Evolutionary conservation across 2,329 filamentous ascomycete genomes (phyloP).

Genomic region (Blastomyces silverae): DNA sequence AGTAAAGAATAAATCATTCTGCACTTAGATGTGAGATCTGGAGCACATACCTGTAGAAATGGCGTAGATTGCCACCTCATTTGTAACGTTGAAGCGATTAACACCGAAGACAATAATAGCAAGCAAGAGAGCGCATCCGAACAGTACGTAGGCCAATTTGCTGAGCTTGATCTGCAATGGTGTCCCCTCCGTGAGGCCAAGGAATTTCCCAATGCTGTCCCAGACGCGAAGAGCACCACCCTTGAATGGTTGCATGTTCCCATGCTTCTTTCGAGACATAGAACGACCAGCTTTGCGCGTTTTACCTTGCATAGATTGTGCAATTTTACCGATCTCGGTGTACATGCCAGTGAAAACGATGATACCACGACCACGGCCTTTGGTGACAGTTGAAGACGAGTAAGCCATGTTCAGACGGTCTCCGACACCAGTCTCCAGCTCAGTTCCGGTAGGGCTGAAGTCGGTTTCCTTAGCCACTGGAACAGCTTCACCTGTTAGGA

Average conservation of each 20-base stretch:
- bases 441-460: slow-evolving; percentile 25
- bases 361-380: slow-evolving; percentile 53
- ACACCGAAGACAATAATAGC: slow-evolving; percentile 58
- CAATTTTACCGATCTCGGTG: slow-evolving; percentile 57
- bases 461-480: slow-evolving; percentile 50
- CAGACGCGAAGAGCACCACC: slow-evolving; percentile 45
- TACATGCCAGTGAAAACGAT: slow-evolving; percentile 55
- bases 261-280: slow-evolving; percentile 44
- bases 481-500: slow-evolving; percentile 56
- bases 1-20: neutral
- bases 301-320: slow-evolving; percentile 51
- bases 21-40: neutral
- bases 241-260: slow-evolving; percentile 43
- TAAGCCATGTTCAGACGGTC: slow-evolving; percentile 57
- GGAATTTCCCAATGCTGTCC: slow-evolving; percentile 49
- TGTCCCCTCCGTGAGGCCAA: slow-evolving; percentile 63
- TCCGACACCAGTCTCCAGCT: slow-evolving; percentile 43
- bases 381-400: slow-evolving; percentile 54
- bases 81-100: slow-evolving; percentile 50
- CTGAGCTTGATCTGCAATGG: slow-evolving; percentile 78
- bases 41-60: slow-evolving; percentile 44
- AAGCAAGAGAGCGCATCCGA: slow-evolving; percentile 60
- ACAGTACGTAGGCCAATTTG: slow-evolving; percentile 75
- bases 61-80: slow-evolving; percentile 55
- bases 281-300: slow-evolving; percentile 37